Base-by-base conservation (phyloP, 106 monocot species). In the Dendrobium catenatum region DNA sequence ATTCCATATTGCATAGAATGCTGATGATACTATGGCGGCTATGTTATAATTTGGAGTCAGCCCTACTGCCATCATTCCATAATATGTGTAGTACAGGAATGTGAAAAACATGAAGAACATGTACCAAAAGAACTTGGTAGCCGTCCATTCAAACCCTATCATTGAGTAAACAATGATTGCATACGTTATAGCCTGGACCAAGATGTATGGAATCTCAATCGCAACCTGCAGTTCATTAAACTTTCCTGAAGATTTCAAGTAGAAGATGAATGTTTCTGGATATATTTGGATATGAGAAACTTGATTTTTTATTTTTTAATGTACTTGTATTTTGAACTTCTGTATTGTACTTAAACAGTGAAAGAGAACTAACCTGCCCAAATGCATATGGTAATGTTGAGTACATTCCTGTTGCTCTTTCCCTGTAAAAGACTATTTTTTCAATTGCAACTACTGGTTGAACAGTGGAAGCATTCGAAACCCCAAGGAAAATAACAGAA, bases 301-400 rank as follows among this genome's bases (percentile, higher is more conserved):
- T 72, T 72, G 26, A 40, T 72, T 72, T 70, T 40, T 68, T 29
- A 68, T 68, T 68, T 68, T 68, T 10, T 31, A 22, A 46, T 46
- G 46, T 46, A 46, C 8, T 6, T 46, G 9, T 46, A 46, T 46
- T 6, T 46, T 7, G 46, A 9, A 46, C 46, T 46, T 46, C 8
- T 6, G 4, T 46, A 46, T 46, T 46, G 13, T 72, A 24, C 9
- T 37, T 72, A 72, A 9, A 2, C 17, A 2, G 10, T 77, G 20
- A 68, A 20, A n/a, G 5, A 33, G 6, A 10, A 44, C 33, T 77
- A 40, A 77, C 77, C 24, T 86, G 86, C 27, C 42, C 86, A 31
- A 86, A 86, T 24, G 82, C 79, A 76, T 82, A 82, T 33, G 86
- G 78, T 20, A 86, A 26, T 17, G 86, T 78, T 0, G 84, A 84